Conservation (phyloP, 768 basidiomycete species). For the Dictyophora rubrovolvata region DNA sequence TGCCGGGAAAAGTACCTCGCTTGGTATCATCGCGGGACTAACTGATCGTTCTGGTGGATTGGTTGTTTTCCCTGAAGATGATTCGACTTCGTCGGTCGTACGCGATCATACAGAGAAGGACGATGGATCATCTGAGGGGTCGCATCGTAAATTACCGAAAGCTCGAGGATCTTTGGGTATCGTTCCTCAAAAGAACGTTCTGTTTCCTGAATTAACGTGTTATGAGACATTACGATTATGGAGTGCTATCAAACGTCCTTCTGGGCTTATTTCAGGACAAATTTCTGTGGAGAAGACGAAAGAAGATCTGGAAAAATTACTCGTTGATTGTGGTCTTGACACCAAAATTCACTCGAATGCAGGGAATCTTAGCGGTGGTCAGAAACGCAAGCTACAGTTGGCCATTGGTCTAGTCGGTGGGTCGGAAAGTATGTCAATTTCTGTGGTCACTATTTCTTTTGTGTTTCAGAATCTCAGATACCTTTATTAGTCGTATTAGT, state of each 20-base stretch:
- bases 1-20: constrained; percentile 66
- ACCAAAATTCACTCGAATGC: constrained; percentile 60
- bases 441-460: constrained; percentile 1
- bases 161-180: constrained; percentile 62
- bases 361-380: constrained; percentile 61
- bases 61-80: constrained; percentile 28
- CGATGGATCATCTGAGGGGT: constrained; percentile 35
- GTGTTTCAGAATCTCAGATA: too few species aligned
- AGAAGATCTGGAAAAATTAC: constrained; percentile 53
- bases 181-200: constrained; percentile 76
- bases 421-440: constrained; percentile 42
- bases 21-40: constrained; percentile 59
- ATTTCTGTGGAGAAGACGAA: constrained; percentile 17
- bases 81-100: not conserved
- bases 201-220: constrained; percentile 68
- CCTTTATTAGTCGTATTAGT: constrained; percentile 16
- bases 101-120: not conserved
- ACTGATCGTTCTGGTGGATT: constrained; percentile 48
- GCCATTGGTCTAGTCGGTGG: constrained; percentile 72
- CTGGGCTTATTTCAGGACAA: not conserved
- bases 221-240: constrained; percentile 64
- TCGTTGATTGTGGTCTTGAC: constrained; percentile 65
- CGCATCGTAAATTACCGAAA: constrained; percentile 10
- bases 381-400: constrained; percentile 77
- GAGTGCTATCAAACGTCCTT: constrained; percentile 60